Conservation (phyloP, 441 rosid genomes). For the Aleurites moluccanus region DNA sequence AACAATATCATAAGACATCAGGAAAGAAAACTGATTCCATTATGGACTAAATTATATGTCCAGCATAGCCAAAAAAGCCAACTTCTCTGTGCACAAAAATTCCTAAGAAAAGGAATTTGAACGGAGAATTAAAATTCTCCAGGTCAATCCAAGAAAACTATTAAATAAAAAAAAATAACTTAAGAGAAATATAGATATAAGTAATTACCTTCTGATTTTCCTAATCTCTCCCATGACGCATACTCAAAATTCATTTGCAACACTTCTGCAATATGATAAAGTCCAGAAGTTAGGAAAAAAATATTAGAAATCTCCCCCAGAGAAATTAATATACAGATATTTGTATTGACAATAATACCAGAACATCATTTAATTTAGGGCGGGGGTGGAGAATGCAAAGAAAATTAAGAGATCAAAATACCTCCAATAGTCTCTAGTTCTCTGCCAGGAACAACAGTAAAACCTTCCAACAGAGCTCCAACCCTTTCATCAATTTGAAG, state of each 20-base stretch:
- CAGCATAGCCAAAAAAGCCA: background rate
- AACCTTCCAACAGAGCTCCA: constrained; percentile 71
- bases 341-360: background rate
- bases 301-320: constrained; percentile 20
- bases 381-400: background rate
- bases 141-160: constrained; percentile 4
- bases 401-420: constrained; percentile 28
- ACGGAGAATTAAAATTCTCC: background rate
- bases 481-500: constrained; percentile 76
- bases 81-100: background rate
- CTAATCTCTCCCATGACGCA: constrained; percentile 49
- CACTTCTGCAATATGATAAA: constrained; percentile 56
- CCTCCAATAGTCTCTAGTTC: constrained; percentile 91
- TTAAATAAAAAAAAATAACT: constrained; percentile 2
- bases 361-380: background rate
- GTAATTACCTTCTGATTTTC: constrained; percentile 60
- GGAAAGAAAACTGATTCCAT: background rate
- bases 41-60: background rate
- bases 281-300: background rate
- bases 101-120: background rate
- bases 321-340: background rate
- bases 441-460: constrained; percentile 63
- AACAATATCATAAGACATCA: background rate
- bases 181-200: background rate
- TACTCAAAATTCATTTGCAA: constrained; percentile 67